Conservation (phyloP, 208 protist species). For the Leishmania martiniquensis region DNA sequence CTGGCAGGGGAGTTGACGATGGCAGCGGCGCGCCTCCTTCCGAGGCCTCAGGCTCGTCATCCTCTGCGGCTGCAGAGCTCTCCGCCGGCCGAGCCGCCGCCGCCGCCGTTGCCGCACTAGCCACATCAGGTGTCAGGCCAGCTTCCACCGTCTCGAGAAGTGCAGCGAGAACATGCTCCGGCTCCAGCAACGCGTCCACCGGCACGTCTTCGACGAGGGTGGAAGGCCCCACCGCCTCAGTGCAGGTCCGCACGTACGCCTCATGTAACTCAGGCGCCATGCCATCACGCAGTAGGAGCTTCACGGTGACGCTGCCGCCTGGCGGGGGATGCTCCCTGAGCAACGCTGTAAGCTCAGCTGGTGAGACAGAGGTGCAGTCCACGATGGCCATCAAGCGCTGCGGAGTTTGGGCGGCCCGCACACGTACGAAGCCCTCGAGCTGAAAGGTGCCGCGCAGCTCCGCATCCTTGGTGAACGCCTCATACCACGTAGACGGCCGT, state of each 20-base stretch:
- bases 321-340: slow-evolving; percentile 12
- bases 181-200: slow-evolving; percentile 43
- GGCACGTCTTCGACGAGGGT: slow-evolving; percentile 21
- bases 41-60: slow-evolving; percentile 2
- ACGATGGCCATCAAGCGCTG: slow-evolving; percentile 31
- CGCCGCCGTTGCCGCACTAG: neutral
- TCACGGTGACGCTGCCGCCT: slow-evolving; percentile 1
- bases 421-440: slow-evolving; percentile 39
- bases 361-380: slow-evolving; percentile 45
- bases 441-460: slow-evolving; percentile 38
- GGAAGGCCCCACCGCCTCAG: neutral
- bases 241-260: neutral
- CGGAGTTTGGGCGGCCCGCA: slow-evolving; percentile 30
- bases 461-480: slow-evolving; percentile 7
- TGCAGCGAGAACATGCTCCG: slow-evolving; percentile 48
- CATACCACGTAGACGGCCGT: slow-evolving; percentile 22
- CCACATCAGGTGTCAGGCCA: neutral
- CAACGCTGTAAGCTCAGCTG: slow-evolving; percentile 18
- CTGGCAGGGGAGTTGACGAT: neutral
- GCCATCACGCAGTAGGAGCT: slow-evolving; percentile 7
- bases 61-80: neutral
- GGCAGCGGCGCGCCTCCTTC: neutral
- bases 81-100: neutral
- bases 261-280: neutral
- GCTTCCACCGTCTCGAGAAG: slow-evolving; percentile 19